Evolutionary conservation across 2,329 filamentous ascomycete genomes (phyloP).

Genomic region (Penicillium sclerotiorum): DNA sequence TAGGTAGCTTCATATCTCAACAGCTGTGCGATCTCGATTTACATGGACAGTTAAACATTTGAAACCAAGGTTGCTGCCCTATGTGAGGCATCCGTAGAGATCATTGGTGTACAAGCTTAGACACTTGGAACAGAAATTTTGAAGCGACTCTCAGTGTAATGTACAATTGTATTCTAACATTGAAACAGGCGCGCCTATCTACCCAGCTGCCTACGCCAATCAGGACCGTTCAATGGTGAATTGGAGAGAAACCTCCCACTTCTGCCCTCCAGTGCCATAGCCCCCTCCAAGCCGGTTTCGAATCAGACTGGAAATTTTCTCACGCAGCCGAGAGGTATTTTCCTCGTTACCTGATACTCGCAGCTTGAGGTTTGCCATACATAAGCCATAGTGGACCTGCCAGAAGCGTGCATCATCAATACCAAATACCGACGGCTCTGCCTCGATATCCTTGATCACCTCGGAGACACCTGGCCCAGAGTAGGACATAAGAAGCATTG

Average conservation of each 20-base stretch:
- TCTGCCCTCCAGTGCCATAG: constrained; percentile 76
- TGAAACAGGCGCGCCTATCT: not conserved
- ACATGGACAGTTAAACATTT: not conserved
- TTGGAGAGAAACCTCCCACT: constrained; percentile 93
- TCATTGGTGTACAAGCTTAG: not conserved
- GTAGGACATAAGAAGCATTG: constrained; percentile 97
- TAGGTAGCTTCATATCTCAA: no score
- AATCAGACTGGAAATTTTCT: constrained; percentile 75
- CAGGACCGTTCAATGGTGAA: constrained; percentile 58
- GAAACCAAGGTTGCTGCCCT: no score
- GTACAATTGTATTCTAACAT: constrained; percentile 14
- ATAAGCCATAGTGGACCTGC: constrained; percentile 97
- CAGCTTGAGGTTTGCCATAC: constrained; percentile 91
- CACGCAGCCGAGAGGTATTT: constrained; percentile 70
- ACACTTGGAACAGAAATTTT: no score
- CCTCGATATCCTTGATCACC: constrained; percentile 82
- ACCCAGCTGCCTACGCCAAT: not conserved
- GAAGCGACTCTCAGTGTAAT: constrained; percentile 1
- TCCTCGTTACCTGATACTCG: constrained; percentile 72
- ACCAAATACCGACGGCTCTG: constrained; percentile 71
- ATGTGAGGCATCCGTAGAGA: not conserved
- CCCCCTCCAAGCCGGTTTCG: constrained; percentile 85
- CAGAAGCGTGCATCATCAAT: constrained; percentile 95
- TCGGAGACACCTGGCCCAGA: constrained; percentile 63
- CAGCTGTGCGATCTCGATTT: no score